Evolutionary conservation across 2,329 filamentous ascomycete species (phyloP), one percentile per base, ranked within the genome.

Genomic region (Colletotrichum cordylinicola): DNA sequence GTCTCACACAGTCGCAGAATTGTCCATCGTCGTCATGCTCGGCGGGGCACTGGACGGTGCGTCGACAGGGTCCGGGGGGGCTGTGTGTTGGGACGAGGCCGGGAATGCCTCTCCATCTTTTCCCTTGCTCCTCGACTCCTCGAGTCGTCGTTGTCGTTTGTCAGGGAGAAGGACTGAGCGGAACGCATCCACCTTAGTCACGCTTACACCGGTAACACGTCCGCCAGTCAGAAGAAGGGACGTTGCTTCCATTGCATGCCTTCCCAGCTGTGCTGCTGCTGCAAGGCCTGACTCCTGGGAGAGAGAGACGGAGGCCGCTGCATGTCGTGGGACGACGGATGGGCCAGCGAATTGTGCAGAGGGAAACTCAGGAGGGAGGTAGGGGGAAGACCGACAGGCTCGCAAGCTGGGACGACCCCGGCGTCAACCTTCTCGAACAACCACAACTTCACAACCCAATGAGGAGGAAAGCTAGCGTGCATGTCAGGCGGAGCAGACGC

Each of bases 1-100:
- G 70, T 74, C 70, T 73, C 74, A 76, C 60, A 43, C 64, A 76
- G 74, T 76, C 70, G 64, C 74, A 74, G 74, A 74, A 33, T 64
- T 35, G 70, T 37, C 72, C 70, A 43, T 73, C 64, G 70, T 76
- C 70, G 70, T 74, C 74, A 76, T 69, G 70, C 70, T 65, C 43
- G 16, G 65, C 58, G 64, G 74, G 73, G 64, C 33, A 60, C 43
- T 48, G 58, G 64, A 48, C 48, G 70, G 62, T 33, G 61, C 27
- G 72, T 39, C 21, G 60, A 35, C 73, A 73, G 64, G 70, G 73
- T 75, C 64, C 70, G 31, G 39, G 67, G 64, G 64, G 61, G 70
- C 55, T 68, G 35, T 60, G 58, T 43, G 43, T 75, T 64, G 67
- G 73, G 56, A 75, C 69, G 64, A 33, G 37, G 29, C 21, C 37